Base-by-base conservation (phyloP, 2,329 filamentous ascomycete genomes). In the Trichoderma polysporum region DNA sequence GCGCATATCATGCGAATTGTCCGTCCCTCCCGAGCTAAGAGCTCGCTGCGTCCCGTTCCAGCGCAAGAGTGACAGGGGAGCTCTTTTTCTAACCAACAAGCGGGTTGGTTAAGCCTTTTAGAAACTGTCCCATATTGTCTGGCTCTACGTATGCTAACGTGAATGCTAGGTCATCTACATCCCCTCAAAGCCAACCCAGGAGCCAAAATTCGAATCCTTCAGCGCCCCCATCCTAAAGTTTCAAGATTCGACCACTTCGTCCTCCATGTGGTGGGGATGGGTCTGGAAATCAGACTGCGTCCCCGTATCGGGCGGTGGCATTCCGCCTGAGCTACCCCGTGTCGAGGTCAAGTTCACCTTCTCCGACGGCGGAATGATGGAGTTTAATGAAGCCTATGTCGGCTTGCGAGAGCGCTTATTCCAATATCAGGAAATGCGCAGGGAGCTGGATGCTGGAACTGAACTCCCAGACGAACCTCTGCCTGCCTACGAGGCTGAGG, bases 331-430 rank as follows among this genome's bases (percentile, higher is more conserved):
- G 25, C 85, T 92, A 69, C 85, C 90, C 19, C 88, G 89, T 31
- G 83, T 97, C 50, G 92, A 95, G 73, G 79, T 97, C 71, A 93
- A 91, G 76, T 85, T 97, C 73, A 93, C 90, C 25, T 98, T 98
- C 83, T 94, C 93, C 76, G 94, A 98, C 69, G 94, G 94, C 50
- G 94, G 94, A n/a, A 94, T 94, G 67, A 95, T 91, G 77, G 93
- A 97, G 72, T 98, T 97, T 75, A 90, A 94, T 73, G 86, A 88
- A 59, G 87, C 87, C 61, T 97, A 94, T 74, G 92, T 96, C 73
- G 85, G 91, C 66, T 88, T 97, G 70, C 93, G 92, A 75, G 94
- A 97, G 75, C 86, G 93, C 7, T 81, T 97, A 66, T 86, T 90
- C 70, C 92, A 97, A 73, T 92, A 90, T 8, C 87, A 93, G 41